Percentiles rank a stretch among this genome's conserved stretches.
phyloP scores from a whole-genome alignment of 306 rosid genomes.

The Morella rubra region DNA sequence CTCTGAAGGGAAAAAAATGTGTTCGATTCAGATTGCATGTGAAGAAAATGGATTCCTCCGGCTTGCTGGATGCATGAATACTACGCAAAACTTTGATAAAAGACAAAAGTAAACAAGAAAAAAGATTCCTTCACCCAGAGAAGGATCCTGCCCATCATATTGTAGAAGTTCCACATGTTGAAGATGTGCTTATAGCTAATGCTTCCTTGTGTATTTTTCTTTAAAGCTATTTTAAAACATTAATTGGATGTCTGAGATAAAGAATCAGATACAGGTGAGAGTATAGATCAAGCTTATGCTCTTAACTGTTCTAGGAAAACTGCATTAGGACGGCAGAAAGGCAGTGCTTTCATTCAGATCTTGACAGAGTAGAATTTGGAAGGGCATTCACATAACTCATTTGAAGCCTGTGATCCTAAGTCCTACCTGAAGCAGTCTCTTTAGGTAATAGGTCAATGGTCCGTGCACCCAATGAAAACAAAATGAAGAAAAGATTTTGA shows the following conservation, averaged over 20 bases:
- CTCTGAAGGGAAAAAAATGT: not conserved
- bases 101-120: not conserved
- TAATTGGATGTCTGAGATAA: not conserved
- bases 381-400: not conserved
- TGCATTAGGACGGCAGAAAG: not conserved
- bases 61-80: not conserved
- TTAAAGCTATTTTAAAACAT: constrained; percentile 1
- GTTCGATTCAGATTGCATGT: not conserved
- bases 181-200: not conserved
- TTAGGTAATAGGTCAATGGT: constrained; percentile 1
- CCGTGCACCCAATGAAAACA: not conserved
- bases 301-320: not conserved
- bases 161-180: not conserved
- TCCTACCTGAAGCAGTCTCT: not conserved
- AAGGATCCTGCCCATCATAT: not conserved
- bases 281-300: not conserved
- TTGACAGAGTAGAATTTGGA: not conserved
- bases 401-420: not conserved
- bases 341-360: not conserved
- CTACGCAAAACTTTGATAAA: not conserved
- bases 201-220: not conserved
- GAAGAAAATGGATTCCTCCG: not conserved
- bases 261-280: not conserved
- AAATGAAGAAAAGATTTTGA: not conserved
- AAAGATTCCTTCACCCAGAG: not conserved